Conservation (phyloP, 2,329 filamentous ascomycete species). For the Stemphylium vesicarium region DNA sequence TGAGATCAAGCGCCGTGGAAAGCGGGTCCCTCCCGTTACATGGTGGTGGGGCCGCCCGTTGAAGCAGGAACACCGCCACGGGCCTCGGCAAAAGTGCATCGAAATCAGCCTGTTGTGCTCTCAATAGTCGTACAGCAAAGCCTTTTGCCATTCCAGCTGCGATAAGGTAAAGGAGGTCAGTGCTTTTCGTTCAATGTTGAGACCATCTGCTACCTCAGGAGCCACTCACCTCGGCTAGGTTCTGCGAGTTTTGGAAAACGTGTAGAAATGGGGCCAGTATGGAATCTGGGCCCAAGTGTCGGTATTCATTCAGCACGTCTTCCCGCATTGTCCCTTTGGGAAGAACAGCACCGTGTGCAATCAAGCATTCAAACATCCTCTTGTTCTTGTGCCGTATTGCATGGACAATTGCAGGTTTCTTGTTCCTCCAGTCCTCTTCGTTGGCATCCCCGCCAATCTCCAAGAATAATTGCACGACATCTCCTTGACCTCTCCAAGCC, state of each 20-base stretch:
- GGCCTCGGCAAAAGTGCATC: slow-evolving; percentile 5
- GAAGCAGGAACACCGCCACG: slow-evolving; percentile 7
- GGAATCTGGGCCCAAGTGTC: no score
- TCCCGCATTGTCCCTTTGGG: neutral
- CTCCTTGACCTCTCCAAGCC: neutral
- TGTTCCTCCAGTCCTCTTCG: neutral
- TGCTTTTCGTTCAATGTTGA: no score
- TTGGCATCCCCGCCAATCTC: neutral
- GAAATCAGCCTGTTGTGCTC: neutral
- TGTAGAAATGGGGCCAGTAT: no score
- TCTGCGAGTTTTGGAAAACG: no score
- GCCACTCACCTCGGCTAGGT: no score
- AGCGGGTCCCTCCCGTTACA: slow-evolving; percentile 22
- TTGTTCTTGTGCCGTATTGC: neutral
- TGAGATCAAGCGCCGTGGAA: slow-evolving; percentile 22
- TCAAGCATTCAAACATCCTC: neutral
- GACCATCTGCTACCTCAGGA: no score
- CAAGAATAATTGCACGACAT: neutral
- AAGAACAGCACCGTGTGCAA: neutral
- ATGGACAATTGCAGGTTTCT: neutral
- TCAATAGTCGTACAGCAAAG: neutral
- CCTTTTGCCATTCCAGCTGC: neutral
- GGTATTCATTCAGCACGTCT: no score
- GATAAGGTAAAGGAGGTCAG: neutral
- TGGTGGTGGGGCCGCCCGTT: slow-evolving; percentile 14